These are phyloP conservation scores for Lathyrus oleraceus DNA, from an alignment of 306 rosid genomes.

Conservation along the genomic window DNA sequence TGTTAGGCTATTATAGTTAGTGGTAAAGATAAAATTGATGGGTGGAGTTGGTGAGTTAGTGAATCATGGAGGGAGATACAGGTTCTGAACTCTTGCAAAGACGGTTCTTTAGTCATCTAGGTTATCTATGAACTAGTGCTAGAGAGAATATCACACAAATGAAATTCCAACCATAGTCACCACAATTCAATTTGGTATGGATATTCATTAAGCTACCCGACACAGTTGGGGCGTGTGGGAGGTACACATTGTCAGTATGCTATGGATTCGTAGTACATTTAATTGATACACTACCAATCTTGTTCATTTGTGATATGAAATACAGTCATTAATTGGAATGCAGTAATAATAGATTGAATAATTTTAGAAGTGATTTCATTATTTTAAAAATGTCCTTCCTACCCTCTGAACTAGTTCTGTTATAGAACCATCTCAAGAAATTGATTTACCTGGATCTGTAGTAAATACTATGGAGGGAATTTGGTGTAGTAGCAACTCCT, in stretches of 20 bases:
- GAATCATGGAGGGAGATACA: neutral
- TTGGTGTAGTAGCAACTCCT: slow-evolving; percentile 2
- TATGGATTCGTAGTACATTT: neutral
- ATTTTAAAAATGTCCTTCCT: too few species aligned
- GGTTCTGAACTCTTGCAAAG: neutral
- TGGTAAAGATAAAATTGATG: neutral
- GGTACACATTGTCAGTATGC: neutral
- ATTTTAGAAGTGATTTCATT: neutral
- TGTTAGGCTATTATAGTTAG: neutral
- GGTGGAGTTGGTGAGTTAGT: neutral
- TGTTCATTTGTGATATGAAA: neutral
- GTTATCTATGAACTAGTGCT: neutral
- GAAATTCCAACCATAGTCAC: neutral
- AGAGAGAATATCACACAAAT: neutral
- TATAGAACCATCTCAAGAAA: too few species aligned
- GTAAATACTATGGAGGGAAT: neutral
- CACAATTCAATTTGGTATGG: neutral
- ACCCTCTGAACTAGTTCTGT: too few species aligned
- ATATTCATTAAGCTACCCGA: neutral
- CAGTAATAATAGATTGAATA: neutral
- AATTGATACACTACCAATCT: neutral
- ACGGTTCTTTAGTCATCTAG: neutral
- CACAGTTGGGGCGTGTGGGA: neutral
- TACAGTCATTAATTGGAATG: neutral
- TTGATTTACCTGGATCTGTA: neutral